Evolutionary conservation across 495 filamentous ascomycete genomes (phyloP).

Genomic region (Penicillium cosmopolitanum): DNA sequence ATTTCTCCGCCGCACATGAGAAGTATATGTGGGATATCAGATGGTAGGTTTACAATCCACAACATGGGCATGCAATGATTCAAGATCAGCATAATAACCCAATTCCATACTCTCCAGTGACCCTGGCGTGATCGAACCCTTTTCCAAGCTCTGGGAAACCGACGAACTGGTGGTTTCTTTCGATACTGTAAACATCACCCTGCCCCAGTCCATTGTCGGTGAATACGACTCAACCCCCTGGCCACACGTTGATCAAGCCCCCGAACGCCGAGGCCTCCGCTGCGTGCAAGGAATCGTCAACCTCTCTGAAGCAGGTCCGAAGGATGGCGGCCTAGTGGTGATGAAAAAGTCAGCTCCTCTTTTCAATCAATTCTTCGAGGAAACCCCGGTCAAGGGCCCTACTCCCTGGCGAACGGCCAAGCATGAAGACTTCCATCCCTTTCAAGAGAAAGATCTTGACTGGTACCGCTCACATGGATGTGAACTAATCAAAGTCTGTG

Average conservation of each 20-base stretch:
- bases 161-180: constrained; percentile 38
- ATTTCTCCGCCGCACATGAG: constrained; percentile 7
- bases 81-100: not conserved
- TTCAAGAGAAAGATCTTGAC: not conserved
- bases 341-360: not conserved
- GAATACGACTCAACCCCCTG: constrained; percentile 28
- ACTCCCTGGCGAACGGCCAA: not conserved
- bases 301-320: constrained; percentile 21
- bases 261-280: constrained; percentile 26
- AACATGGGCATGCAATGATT: no score
- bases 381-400: not conserved
- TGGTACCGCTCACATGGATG: constrained; percentile 16
- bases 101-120: not conserved
- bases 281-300: constrained; percentile 44
- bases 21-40: constrained; percentile 14
- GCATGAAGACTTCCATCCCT: constrained; percentile 3
- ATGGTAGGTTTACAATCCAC: not conserved
- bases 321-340: constrained; percentile 30
- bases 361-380: constrained; percentile 8
- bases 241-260: constrained; percentile 36
- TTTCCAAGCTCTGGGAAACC: constrained; percentile 34
- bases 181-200: constrained; percentile 26
- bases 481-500: constrained; percentile 28
- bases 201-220: constrained; percentile 12
- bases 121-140: constrained; percentile 9